phyloP scores from a whole-genome alignment of 371 early-diverging fungal species.

The Rhizopus sp. region DNA sequence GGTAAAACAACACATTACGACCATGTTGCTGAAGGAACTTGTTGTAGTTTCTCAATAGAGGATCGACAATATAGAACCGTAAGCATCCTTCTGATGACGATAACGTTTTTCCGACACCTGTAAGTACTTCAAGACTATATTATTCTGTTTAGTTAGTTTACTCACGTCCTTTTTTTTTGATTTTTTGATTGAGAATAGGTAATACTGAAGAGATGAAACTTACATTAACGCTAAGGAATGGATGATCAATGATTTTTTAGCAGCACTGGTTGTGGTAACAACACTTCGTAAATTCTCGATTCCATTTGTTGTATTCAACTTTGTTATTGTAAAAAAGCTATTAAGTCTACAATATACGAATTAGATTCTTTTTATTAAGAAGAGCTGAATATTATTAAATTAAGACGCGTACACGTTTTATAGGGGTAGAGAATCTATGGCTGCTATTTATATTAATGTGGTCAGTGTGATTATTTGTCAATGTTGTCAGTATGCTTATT shows the following conservation, averaged over 20 bases:
- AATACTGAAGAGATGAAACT: conserved; percentile 1
- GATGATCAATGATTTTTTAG: neutral
- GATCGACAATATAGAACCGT: conserved; percentile 8
- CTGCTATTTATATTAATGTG: too few species aligned
- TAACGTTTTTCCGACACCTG: conserved; percentile 10
- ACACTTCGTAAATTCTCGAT: neutral
- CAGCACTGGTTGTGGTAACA: conserved; percentile 6
- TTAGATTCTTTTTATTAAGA: too few species aligned
- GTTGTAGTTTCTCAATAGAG: conserved; percentile 1
- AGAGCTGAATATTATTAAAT: too few species aligned
- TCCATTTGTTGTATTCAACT: too few species aligned
- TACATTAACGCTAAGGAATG: neutral
- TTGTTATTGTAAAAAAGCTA: too few species aligned
- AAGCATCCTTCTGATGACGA: conserved; percentile 12
- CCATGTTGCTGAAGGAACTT: neutral
- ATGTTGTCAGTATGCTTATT: too few species aligned
- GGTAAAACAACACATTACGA: conserved; percentile 4
- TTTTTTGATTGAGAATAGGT: conserved; percentile 3
- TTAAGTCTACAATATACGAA: too few species aligned
- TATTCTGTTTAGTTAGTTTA: conserved; percentile 4
- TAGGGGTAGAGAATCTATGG: too few species aligned
- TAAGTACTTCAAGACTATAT: conserved; percentile 3
- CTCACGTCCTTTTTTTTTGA: conserved; percentile 4
- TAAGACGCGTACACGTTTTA: too few species aligned
- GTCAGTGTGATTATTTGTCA: too few species aligned